A percentile compares a stretch with the other conserved stretches of the same genome.
Evolutionary conservation across 352 stramenopile genomes (phyloP).

Genomic region (Phytophthora uliginosa): DNA sequence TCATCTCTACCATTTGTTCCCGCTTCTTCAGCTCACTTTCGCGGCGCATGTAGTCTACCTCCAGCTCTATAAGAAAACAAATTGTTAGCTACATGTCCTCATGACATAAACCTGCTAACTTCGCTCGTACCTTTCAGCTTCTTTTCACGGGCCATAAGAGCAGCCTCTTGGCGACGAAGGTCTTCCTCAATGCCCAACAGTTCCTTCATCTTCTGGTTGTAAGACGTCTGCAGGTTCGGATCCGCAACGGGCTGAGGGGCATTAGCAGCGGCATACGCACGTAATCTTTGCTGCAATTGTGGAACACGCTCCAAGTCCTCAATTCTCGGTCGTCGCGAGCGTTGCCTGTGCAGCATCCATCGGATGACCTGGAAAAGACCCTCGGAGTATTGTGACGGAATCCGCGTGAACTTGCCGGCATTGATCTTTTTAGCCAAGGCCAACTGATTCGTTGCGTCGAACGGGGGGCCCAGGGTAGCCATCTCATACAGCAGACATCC

Average conservation of each 20-base stretch:
- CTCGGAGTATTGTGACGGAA: conserved; percentile 93
- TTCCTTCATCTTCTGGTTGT: conserved; percentile 92
- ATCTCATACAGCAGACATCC: conserved; percentile 94
- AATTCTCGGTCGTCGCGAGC: conserved; percentile 83
- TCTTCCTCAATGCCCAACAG: conserved; percentile 88
- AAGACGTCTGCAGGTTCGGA: conserved; percentile 80
- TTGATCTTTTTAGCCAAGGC: conserved; percentile 96
- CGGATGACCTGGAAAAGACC: conserved; percentile 91
- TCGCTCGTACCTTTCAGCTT: conserved; percentile 76
- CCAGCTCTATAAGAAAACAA: conserved; percentile 55
- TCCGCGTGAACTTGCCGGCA: conserved; percentile 91
- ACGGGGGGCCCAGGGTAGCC: conserved; percentile 89
- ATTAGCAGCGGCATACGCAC: conserved; percentile 78
- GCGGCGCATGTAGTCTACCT: conserved; percentile 83
- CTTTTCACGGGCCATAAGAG: conserved; percentile 86
- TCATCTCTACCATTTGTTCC: conserved; percentile 89
- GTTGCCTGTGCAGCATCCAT: conserved; percentile 92
- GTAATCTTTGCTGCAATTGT: conserved; percentile 83
- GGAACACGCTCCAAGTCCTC: conserved; percentile 89
- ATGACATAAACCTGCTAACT: not conserved
- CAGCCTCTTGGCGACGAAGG: conserved; percentile 84
- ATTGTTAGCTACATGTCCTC: not conserved
- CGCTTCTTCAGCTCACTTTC: conserved; percentile 88
- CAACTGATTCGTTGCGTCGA: conserved; percentile 94
- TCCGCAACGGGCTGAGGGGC: conserved; percentile 48